Evolutionary conservation across 176 grass and related monocot genomes (phyloP).

Genomic region (Canna indica): DNA sequence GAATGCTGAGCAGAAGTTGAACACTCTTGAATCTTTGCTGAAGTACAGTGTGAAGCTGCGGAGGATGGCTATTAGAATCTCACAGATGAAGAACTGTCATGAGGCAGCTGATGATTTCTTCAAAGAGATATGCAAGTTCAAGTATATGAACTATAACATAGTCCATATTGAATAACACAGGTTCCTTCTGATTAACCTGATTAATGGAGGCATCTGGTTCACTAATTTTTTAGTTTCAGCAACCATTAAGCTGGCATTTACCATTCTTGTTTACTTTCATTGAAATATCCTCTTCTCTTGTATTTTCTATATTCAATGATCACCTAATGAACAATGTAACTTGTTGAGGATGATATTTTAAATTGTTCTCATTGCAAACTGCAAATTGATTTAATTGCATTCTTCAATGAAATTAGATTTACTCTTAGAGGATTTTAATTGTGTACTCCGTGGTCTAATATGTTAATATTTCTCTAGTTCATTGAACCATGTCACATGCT

Average conservation of each 20-base stretch:
- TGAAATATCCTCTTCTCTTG: slow-evolving; percentile 1
- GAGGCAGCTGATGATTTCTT: slow-evolving; percentile 90
- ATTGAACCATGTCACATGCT: no score
- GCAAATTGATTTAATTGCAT: neutral
- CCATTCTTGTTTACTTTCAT: slow-evolving; percentile 4
- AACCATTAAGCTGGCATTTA: slow-evolving; percentile 2
- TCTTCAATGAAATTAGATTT: neutral
- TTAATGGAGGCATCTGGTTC: neutral
- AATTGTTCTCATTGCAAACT: neutral
- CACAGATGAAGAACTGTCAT: slow-evolving; percentile 98
- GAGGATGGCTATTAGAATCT: slow-evolving; percentile 75
- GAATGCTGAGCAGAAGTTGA: slow-evolving; percentile 92
- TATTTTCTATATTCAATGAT: neutral
- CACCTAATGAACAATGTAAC: neutral
- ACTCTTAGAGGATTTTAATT: neutral
- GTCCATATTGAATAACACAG: slow-evolving; percentile 65
- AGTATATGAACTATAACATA: slow-evolving; percentile 52
- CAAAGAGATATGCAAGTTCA: slow-evolving; percentile 95
- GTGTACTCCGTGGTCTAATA: neutral
- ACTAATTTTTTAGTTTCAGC: slow-evolving; percentile 2
- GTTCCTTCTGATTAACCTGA: slow-evolving; percentile 4
- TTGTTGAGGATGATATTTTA: neutral
- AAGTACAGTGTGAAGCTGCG: slow-evolving; percentile 51
- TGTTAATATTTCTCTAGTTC: no score
- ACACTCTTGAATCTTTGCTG: slow-evolving; percentile 72